These are phyloP conservation scores for Tulasnella sp. DNA, from an alignment of 768 basidiomycete species.

Conservation along the genomic window DNA sequence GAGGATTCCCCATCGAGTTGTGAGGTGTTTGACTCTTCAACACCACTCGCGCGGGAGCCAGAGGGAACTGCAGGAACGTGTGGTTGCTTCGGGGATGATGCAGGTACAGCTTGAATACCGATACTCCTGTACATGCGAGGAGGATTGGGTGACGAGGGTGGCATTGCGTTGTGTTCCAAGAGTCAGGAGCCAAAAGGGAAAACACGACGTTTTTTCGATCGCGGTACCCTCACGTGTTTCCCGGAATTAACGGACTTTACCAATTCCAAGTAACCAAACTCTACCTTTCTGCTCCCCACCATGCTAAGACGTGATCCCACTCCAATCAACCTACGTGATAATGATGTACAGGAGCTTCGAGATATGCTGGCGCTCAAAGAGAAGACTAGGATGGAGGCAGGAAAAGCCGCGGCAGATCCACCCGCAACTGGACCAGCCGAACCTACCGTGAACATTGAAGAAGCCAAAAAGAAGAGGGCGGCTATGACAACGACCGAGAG, in stretches of 20 bases:
- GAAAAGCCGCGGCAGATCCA: conserved; percentile 13
- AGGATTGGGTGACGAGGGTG: no score
- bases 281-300: neutral
- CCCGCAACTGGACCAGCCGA: conserved; percentile 1
- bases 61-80: no score
- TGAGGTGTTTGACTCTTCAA: no score
- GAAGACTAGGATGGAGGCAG: conserved; percentile 20
- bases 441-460: conserved; percentile 27
- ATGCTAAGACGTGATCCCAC: conserved; percentile 75
- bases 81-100: no score
- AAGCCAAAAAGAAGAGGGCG: conserved; percentile 29
- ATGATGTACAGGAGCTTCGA: conserved; percentile 70
- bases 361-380: conserved; percentile 37
- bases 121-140: no score
- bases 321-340: conserved; percentile 62
- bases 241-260: neutral
- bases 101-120: no score
- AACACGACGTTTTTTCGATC: no score
- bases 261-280: neutral
- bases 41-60: no score
- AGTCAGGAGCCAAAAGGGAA: no score
- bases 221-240: no score
- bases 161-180: no score
- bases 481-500: conserved; percentile 30
- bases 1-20: no score